A percentile compares a stretch with the other conserved stretches of the same genome.
phyloP scores from a whole-genome alignment of 306 rosid genomes.

The Castanea sativa region DNA sequence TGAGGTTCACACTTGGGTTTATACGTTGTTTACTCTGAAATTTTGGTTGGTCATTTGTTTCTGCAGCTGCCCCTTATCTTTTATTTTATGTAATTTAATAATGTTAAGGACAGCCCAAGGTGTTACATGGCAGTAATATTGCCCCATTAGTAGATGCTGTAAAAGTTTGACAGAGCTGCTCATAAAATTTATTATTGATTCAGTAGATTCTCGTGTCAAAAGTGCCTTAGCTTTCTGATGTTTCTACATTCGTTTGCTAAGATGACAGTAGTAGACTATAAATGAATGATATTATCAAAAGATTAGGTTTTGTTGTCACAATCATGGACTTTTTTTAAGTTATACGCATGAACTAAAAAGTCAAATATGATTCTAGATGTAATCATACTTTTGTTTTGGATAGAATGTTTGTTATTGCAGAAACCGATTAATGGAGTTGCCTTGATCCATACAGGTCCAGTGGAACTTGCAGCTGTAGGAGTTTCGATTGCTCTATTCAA shows the following conservation, averaged over 20 bases:
- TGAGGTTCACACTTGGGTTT: background rate
- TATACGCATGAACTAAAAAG: background rate
- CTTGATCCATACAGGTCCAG: conserved; percentile 53
- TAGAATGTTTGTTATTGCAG: background rate
- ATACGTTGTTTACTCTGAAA: background rate
- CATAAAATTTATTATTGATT: background rate
- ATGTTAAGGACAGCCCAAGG: background rate
- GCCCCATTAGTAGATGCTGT: background rate
- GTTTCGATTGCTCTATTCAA: conserved; percentile 94
- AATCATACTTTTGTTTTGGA: background rate
- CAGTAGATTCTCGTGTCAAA: background rate
- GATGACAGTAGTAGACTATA: background rate
- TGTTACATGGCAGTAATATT: background rate
- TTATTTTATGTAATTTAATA: background rate
- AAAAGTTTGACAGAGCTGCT: background rate
- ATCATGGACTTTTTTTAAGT: background rate
- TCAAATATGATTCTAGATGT: background rate
- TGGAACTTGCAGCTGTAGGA: conserved; percentile 98
- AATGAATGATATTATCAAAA: too few species aligned
- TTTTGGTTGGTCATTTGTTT: background rate
- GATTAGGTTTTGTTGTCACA: background rate
- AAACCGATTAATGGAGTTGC: background rate
- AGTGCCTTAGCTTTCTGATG: background rate
- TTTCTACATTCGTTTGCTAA: background rate
- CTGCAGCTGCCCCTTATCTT: background rate